phyloP scores from a whole-genome alignment of 2,329 filamentous ascomycete species.

The Cercospora sp. region DNA sequence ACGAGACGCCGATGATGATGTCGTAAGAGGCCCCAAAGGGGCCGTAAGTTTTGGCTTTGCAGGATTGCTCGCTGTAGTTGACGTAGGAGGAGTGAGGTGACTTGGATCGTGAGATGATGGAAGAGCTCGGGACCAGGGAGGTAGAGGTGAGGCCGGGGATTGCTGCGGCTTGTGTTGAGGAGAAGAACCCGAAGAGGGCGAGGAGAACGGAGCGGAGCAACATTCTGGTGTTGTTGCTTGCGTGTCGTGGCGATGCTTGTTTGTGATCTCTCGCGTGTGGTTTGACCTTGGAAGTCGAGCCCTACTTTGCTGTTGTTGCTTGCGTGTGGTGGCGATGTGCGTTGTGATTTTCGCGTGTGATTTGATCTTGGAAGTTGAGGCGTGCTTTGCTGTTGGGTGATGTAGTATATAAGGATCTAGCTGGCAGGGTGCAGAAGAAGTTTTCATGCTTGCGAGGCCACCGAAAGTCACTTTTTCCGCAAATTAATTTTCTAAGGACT shows the following conservation, averaged over 20 bases:
- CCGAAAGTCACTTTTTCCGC: not conserved
- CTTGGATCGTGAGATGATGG: not conserved
- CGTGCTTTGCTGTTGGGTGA: not conserved
- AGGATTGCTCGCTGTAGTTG: not conserved
- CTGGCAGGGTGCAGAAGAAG: not conserved
- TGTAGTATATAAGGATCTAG: not conserved
- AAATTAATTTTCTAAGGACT: not conserved
- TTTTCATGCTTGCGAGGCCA: not conserved
- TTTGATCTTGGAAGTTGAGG: not conserved
- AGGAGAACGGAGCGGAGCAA: not conserved
- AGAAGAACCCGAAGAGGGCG: not conserved
- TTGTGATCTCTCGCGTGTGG: not conserved
- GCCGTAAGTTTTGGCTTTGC: not conserved
- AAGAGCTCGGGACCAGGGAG: not conserved
- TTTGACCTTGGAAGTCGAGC: not conserved
- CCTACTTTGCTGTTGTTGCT: not conserved
- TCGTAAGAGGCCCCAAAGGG: not conserved
- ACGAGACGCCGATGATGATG: not conserved
- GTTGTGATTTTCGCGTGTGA: not conserved
- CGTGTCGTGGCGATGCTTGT: not conserved
- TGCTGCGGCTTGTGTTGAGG: not conserved
- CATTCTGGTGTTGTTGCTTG: not conserved
- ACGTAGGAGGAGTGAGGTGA: not conserved
- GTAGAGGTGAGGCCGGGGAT: not conserved
- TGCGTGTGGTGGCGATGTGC: not conserved